Percentiles rank a stretch among this genome's conserved stretches.
phyloP scores from a whole-genome alignment of 805 yeast species.

The Suhomyces sp. region DNA sequence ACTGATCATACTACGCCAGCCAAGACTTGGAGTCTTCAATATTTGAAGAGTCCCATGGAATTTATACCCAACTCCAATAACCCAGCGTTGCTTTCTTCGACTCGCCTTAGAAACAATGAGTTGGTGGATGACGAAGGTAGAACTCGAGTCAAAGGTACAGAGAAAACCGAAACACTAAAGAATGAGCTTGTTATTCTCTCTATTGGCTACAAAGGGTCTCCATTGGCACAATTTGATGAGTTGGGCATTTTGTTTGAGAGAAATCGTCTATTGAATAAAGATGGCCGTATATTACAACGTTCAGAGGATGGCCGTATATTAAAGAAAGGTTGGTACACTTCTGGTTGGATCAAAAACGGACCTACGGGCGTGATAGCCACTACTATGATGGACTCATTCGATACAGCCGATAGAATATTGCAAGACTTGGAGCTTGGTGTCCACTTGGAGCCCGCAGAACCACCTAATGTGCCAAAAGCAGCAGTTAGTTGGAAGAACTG shows the following conservation, averaged over 20 bases:
- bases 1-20: not conserved
- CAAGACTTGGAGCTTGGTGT: constrained; percentile 47
- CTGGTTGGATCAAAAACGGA: constrained; percentile 91
- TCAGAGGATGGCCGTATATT: constrained; percentile 16
- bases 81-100: constrained; percentile 37
- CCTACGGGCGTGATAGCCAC: constrained; percentile 88
- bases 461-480: constrained; percentile 5
- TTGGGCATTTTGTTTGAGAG: constrained; percentile 26
- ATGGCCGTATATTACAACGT: constrained; percentile 30
- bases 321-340: constrained; percentile 58
- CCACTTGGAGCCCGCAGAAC: constrained; percentile 16
- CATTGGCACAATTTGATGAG: constrained; percentile 57
- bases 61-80: constrained; percentile 41
- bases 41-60: constrained; percentile 62
- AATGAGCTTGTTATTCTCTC: constrained; percentile 74
- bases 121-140: constrained; percentile 38
- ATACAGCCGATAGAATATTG: constrained; percentile 64
- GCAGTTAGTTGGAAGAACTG: constrained; percentile 65
- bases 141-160: constrained; percentile 36
- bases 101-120: constrained; percentile 49
- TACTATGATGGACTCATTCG: constrained; percentile 81
- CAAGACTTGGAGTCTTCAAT: constrained; percentile 64
- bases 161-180: constrained; percentile 27
- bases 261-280: constrained; percentile 31
- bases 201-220: constrained; percentile 75